A percentile compares a stretch with the other conserved stretches of the same genome.
Evolutionary conservation across 2,329 filamentous ascomycete genomes (phyloP).

Genomic region (Teratosphaeria viscida): DNA sequence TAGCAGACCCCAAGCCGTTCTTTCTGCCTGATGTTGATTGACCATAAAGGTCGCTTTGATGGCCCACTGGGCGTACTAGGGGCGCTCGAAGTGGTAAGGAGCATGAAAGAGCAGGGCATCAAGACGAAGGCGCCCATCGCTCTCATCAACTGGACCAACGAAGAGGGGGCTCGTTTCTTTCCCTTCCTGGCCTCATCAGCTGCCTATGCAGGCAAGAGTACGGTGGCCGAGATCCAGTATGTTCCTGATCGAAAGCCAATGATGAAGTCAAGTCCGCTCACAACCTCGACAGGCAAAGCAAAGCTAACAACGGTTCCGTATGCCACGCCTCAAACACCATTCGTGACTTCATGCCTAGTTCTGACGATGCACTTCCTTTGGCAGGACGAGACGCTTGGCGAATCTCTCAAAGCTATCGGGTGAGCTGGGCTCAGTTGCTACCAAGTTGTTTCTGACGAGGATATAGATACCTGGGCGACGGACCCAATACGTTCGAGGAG

Average conservation of each 20-base stretch:
- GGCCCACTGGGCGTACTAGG: constrained; percentile 14
- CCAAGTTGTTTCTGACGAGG: constrained; percentile 7
- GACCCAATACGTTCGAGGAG: constrained; percentile 4
- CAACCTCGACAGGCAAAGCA: constrained; percentile 16
- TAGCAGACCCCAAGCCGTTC: constrained; percentile 12
- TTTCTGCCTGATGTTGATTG: not conserved
- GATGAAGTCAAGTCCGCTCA: not conserved
- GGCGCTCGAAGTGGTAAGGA: constrained; percentile 27
- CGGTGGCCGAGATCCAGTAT: constrained; percentile 19
- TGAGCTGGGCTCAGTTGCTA: not conserved
- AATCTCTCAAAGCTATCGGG: not conserved
- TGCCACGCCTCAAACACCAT: constrained; percentile 6
- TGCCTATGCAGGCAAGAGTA: constrained; percentile 11
- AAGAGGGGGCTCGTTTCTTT: constrained; percentile 11
- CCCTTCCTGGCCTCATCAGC: constrained; percentile 4
- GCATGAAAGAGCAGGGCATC: constrained; percentile 24
- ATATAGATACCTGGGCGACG: constrained; percentile 19
- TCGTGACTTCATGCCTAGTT: constrained; percentile 5
- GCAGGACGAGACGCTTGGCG: not conserved
- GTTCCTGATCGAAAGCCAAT: not conserved
- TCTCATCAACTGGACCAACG: constrained; percentile 19
- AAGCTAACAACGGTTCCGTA: constrained; percentile 17
- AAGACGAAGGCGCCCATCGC: constrained; percentile 14
- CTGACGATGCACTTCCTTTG: constrained; percentile 14
- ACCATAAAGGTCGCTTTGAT: not conserved